Evolutionary conservation across 257 asterid species (phyloP), one percentile per base, ranked within the genome.

Genomic region (Apocynum venetum): DNA sequence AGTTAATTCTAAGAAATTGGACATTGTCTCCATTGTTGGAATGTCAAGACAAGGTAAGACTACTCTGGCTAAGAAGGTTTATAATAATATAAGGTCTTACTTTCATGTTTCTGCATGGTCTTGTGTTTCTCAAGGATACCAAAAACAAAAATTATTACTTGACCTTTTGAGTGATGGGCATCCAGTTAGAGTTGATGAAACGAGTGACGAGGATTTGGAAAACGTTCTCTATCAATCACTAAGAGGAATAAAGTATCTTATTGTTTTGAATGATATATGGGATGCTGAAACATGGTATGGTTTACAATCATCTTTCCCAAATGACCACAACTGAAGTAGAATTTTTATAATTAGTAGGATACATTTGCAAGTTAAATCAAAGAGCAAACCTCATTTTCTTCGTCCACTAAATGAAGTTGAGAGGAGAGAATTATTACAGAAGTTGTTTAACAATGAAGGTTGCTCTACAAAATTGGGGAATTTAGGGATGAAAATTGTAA

Each of bases 291-390:
- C 71, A 40, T 80, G 78, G 80, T 11, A 52, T 38, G 2, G 38
- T 38, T 36, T 71, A 46, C 11, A 36, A 15, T 0, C 6, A 7
- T 76, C 31, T 48, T 76, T 80, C 48, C 80, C 75, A 1, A 7
- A 70, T 31, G 59, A 9, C 20, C 2, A 13, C 2, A 51, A 63
- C 3, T 25, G 56, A 8, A 71, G 81, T 4, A 51, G 81, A 41
- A 71, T 81, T 59, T 36, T 81, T 46, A 25, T 76, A 49, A 81
- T 78, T 3, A 81, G 78, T 17, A 20, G 53, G 10, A 5, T 49
- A 11, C 11, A 11, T 7, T 31, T 11, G 3, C n/a, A 79, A 46
- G 41, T 10, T 14, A 15, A 49, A 47, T 6, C 7, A 11, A 46
- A 2, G 36, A 8, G 64, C 48, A 36, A 3, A 2, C 52, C 36